A percentile compares a stretch with the other conserved stretches of the same genome.
These are phyloP conservation scores for Dimocarpus longan DNA, from an alignment of 345 rosid genomes.

Conservation along the genomic window DNA sequence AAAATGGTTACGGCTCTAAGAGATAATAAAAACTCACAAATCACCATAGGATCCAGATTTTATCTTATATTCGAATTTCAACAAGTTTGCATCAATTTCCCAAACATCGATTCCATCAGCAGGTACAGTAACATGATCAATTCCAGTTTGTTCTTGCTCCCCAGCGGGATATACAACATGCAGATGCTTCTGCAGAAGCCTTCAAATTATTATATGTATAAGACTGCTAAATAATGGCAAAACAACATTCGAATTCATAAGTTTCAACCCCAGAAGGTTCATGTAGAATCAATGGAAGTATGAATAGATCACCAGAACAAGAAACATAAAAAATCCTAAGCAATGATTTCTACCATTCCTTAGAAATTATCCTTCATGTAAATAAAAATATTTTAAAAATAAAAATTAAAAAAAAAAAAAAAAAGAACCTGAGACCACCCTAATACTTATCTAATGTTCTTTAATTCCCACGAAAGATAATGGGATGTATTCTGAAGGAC, in stretches of 20 bases:
- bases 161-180: conserved; percentile 29
- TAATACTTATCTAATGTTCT: background rate
- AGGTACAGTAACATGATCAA: conserved; percentile 36
- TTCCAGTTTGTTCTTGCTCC: conserved; percentile 38
- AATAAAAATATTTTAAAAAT: too few relatives aligned
- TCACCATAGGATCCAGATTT: conserved; percentile 51
- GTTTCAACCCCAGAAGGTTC: background rate
- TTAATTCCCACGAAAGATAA: background rate
- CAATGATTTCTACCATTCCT: background rate
- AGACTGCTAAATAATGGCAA: background rate
- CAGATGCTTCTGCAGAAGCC: conserved; percentile 47
- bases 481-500: background rate
- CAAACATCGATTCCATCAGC: conserved; percentile 51
- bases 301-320: background rate
- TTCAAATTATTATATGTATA: conserved; percentile 34
- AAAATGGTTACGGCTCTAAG: conserved; percentile 14
- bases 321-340: background rate
- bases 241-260: background rate
- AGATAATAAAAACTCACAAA: conserved; percentile 38
- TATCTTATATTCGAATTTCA: conserved; percentile 48
- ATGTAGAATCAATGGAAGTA: background rate
- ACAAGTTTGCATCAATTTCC: conserved; percentile 56
- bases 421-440: background rate
- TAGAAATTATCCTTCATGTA: background rate
- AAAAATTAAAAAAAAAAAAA: too few relatives aligned